These are phyloP conservation scores for Candida krabiensis DNA, from an alignment of 805 yeast species.

Conservation along the genomic window DNA sequence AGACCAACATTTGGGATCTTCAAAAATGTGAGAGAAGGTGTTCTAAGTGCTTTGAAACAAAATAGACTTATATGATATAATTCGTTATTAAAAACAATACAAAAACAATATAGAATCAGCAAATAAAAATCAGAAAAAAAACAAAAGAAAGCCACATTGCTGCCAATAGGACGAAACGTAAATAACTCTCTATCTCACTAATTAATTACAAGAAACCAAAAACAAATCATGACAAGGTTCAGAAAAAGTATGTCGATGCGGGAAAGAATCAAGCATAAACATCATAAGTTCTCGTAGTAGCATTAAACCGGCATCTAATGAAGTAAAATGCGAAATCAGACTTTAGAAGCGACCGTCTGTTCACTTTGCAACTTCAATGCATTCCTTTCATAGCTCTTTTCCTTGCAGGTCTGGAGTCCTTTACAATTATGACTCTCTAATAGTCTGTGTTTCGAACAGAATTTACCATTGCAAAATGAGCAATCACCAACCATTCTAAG, in stretches of 20 bases:
- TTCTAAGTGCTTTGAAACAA: conserved; percentile 28
- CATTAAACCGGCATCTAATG: too few relatives aligned
- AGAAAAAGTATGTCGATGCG: too few relatives aligned
- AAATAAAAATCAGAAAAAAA: conserved; percentile 1
- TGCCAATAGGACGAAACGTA: conserved; percentile 4
- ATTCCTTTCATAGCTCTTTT: conserved; percentile 77
- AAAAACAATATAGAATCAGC: too few relatives aligned
- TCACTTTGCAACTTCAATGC: conserved; percentile 82
- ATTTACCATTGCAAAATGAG: conserved; percentile 78
- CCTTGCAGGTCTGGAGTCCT: conserved; percentile 79
- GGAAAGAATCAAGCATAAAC: too few relatives aligned
- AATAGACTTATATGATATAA: conserved; percentile 8
- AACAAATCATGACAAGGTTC: too few relatives aligned
- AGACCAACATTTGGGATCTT: conserved; percentile 51
- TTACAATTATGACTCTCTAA: conserved; percentile 82
- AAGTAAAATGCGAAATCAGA: too few relatives aligned
- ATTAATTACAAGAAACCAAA: too few relatives aligned
- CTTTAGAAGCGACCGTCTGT: conserved; percentile 77
- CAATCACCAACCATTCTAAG: conserved; percentile 78
- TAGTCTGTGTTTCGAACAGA: conserved; percentile 82
- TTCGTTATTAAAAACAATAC: too few relatives aligned
- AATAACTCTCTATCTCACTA: too few relatives aligned
- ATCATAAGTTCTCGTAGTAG: too few relatives aligned
- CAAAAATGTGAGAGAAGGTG: conserved; percentile 49
- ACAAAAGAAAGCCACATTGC: neutral